These are phyloP conservation scores for Datura wrightii DNA, from an alignment of 257 asterid genomes.

Conservation along the genomic window DNA sequence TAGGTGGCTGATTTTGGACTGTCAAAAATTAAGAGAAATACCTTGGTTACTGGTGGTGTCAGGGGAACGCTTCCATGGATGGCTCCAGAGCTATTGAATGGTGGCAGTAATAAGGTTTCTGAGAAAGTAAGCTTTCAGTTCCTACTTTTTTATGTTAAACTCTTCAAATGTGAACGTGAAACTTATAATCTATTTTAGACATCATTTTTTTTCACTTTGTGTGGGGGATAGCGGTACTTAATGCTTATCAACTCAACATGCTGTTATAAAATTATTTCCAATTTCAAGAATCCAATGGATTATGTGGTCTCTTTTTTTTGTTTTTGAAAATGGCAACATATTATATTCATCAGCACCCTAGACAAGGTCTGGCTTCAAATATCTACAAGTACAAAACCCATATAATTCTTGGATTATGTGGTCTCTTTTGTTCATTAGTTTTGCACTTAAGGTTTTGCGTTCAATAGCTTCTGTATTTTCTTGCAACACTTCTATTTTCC, in stretches of 20 bases:
- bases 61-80: slow-evolving; percentile 37
- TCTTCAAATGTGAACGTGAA: background rate
- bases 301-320: background rate
- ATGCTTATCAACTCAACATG: background rate
- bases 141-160: background rate
- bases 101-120: slow-evolving; percentile 31
- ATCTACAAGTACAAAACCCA: background rate
- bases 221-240: background rate
- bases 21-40: slow-evolving; percentile 31
- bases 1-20: slow-evolving; percentile 36
- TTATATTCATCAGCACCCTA: background rate
- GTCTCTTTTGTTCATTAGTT: slow-evolving; percentile 16
- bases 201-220: background rate
- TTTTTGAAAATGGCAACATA: background rate
- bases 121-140: slow-evolving; percentile 26
- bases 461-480: background rate
- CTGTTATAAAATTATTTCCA: background rate
- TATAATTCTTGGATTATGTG: background rate
- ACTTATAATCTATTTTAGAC: background rate
- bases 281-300: slow-evolving; percentile 11
- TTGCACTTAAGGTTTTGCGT: background rate
- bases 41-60: slow-evolving; percentile 32
- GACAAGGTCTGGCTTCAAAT: background rate
- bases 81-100: slow-evolving; percentile 33
- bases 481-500: slow-evolving; percentile 3